Evolutionary conservation across 768 basidiomycete species (phyloP), one percentile per base, ranked within the genome.

Genomic region (Termitomyces sp.): DNA sequence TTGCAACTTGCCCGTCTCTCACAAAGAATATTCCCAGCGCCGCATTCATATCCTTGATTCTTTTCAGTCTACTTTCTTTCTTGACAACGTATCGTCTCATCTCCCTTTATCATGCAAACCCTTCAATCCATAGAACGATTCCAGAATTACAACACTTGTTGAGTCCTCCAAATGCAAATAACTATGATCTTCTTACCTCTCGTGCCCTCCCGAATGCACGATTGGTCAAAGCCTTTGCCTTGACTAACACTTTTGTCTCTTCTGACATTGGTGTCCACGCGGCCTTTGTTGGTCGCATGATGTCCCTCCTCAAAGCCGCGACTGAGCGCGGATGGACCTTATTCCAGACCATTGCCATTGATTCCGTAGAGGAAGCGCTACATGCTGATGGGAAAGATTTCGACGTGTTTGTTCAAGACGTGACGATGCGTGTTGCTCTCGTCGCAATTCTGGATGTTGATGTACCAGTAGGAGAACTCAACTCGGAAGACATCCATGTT

Each of bases 201-300:
- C 74, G 80, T 5, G 74, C 79, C 0, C 36, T 65, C 10, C 68
- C 80, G 2, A 81, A 81, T 51, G 49, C 65, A 37, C 71, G 76
- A 3, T 69, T 81, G 0, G 57, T 72, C 32, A 67, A 62, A 5
- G 75, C 77, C 0, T 73, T 81, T 20, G 58, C 63, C 4, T 60
- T 80, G 2, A 76, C 80, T 0, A 87, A 80, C 51, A 83, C 86
- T 0, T 87, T 87, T 40, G 84, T 86, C 34, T 80, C 76, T 51
- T 43, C 56, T 0, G 74, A 81, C 5, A 17, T 60, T 1, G 57
- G 40, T 7, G 64, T 79, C 5, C 81, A 85, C 62, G 66, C 62
- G 38, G 54, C 47, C 2, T 83, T 80, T 61, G 67, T 74, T 34
- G 53, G 62, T 1, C 65, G 62, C 14, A 76, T 78, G 1, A 66